Base-by-base conservation (phyloP, 2,329 filamentous ascomycete species). In the Pseudocercospora eumusae region DNA sequence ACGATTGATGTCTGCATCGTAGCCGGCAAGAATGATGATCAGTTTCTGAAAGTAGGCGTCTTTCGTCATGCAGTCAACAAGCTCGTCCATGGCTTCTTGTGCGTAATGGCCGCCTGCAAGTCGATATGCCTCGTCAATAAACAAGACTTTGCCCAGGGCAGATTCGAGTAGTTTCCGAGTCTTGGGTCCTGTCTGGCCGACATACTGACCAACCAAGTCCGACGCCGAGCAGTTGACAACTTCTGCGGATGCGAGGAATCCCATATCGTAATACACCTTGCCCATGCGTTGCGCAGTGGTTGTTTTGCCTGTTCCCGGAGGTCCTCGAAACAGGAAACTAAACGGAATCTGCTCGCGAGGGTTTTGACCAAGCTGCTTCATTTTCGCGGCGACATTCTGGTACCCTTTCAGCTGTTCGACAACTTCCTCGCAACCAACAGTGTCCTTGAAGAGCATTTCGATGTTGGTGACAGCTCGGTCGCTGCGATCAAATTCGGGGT, bases 101-200 rank as follows among this genome's bases (percentile, higher is more conserved):
- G 84, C 86, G 66, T 85, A 91, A 0, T 70, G 68, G 0, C 84
- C 84, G 0, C 84, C 81, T 0, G 76, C 79, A 0, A 91, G 81
- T 0, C 88, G 81, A 66, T 91, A 91, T 0, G 88, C 88, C 70
- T 91, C 88, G 60, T 92, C 89, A 7, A 92, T 83, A 63, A 92
- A 87, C 0, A 92, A 78, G 0, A 92, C 85, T 21, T 83, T 84
- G 0, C 89, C 88, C 0, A 91, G 78, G 0, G 84, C 84, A 40
- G 79, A 83, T 57, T 90, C 86, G 0, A 92, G 75, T 0, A 83
- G 74, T 28, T 83, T 78, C 8, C 82, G 79, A 0, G 88, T 86
- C 64, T 90, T 90, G 0, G 87, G 88, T 0, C 86, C 87, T 36
- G 33, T 36, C 33, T 36, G 33, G 5, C 33, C 33, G 33, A 36